phyloP scores from a whole-genome alignment of 495 filamentous ascomycete species.

The Trichocladium uniseriatum region DNA sequence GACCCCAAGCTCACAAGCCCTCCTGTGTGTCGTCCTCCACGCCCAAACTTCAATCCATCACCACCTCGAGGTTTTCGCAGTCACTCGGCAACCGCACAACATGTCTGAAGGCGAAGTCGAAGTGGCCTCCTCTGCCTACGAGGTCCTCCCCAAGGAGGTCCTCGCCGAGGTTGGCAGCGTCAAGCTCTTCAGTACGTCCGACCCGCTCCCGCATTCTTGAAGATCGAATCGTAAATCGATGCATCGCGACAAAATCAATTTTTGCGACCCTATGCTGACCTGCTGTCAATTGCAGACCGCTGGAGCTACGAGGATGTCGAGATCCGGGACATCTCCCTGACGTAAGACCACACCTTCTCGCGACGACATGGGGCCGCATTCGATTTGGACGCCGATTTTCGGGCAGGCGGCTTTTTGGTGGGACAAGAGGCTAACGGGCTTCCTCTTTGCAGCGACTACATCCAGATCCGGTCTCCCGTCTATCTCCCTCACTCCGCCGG shows the following conservation, averaged over 20 bases:
- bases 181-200: conserved; percentile 78
- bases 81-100: conserved; percentile 36
- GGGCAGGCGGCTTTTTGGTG: neutral
- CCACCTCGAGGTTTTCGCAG: conserved; percentile 19
- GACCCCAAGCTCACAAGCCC: conserved; percentile 20
- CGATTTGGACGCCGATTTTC: conserved; percentile 2
- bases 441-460: conserved; percentile 74
- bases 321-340: conserved; percentile 98
- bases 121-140: conserved; percentile 61
- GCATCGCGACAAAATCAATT: conserved; percentile 5
- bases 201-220: conserved; percentile 50
- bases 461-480: conserved; percentile 96
- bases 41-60: conserved; percentile 22
- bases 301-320: conserved; percentile 98
- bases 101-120: conserved; percentile 99
- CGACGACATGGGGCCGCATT: neutral
- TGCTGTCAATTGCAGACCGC: conserved; percentile 24
- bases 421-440: conserved; percentile 37
- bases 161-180: conserved; percentile 79
- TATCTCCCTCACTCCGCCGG: conserved; percentile 98
- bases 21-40: conserved; percentile 9
- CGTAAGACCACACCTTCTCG: conserved; percentile 54
- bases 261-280: conserved; percentile 21
- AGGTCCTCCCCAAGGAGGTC: conserved; percentile 92
- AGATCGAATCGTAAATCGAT: neutral